Base-by-base conservation (phyloP, 305 asterid species). In the Monarda citriodora region DNA sequence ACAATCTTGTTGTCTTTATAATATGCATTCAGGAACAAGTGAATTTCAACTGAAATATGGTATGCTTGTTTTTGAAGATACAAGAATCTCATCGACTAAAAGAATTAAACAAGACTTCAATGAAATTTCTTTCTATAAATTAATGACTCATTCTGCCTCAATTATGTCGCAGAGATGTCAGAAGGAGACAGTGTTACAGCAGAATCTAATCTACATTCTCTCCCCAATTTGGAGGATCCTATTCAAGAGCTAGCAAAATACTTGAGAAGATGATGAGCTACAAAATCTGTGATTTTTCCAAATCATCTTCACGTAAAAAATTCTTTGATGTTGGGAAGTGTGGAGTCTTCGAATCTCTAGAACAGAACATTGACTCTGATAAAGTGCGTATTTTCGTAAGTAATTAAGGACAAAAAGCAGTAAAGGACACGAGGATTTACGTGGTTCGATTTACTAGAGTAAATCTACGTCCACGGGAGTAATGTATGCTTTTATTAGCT, bases 291-390 rank as follows among this genome's bases (percentile, higher is more conserved):
- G 68, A 75, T 83, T 56, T 81, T 83, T 59, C 91, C 85, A 3
- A 69, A 77, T 72, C 80, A 83, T 81, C 74, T 86, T 68, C 87
- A 74, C 56, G 84, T 86, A 66, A 75, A 66, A 70, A 75, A 55
- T 5, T 64, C 74, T 22, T 57, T 86, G 71, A 83, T 80, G 47
- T 86, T 86, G 57, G 95, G 95, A 61, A 86, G 85, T 72, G 59
- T 82, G 66, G 79, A 76, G 72, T 74, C 68, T 60, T 60, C n/a
- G n/a, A n/a, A n/a, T n/a, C 61, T 63, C 31, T 36, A 52, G 78
- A 57, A 61, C 69, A 61, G 37, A 68, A 49, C 47, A 60, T 59
- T 38, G 60, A 61, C 59, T 47, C 80, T n/a, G n/a, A n/a, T n/a
- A n/a, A n/a, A n/a, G n/a, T n/a, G n/a, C n/a, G n/a, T n/a, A n/a